Percentiles rank a stretch among this genome's conserved stretches.
These are phyloP conservation scores for Magnolia kwangsiensis DNA, from an alignment of 164 flowering plant genomes.

Conservation along the genomic window DNA sequence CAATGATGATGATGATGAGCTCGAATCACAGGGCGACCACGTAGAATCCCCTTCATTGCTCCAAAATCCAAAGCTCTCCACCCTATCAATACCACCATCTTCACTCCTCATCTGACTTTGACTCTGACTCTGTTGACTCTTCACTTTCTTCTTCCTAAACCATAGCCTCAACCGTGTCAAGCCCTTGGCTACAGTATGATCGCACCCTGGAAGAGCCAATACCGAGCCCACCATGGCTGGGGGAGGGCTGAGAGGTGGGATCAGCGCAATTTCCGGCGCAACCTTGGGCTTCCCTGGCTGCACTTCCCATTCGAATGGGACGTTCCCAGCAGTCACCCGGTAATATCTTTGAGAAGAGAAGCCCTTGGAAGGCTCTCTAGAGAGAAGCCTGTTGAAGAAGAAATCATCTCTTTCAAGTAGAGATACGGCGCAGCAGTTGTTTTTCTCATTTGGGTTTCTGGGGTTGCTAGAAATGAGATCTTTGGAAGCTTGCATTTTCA, in stretches of 20 bases:
- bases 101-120: neutral
- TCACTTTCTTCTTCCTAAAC: conserved; percentile 1
- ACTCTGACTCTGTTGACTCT: neutral
- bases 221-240: neutral
- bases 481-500: conserved; percentile 2
- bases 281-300: neutral
- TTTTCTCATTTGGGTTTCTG: neutral
- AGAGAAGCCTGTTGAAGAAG: conserved; percentile 3
- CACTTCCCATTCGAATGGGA: neutral
- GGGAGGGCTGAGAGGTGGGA: conserved; percentile 2
- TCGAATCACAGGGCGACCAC: neutral
- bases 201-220: neutral
- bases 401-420: conserved; percentile 9
- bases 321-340: neutral
- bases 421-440: neutral
- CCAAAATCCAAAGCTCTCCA: neutral
- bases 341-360: conserved; percentile 11
- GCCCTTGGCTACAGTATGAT: neutral
- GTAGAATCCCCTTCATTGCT: conserved; percentile 1
- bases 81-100: neutral
- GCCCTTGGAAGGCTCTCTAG: conserved; percentile 6
- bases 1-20: neutral
- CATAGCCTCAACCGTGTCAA: neutral
- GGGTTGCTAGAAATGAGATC: neutral
- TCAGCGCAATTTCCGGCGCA: neutral